Evolutionary conservation across 116 monocot genomes (phyloP), one percentile per base, ranked within the genome.

Genomic region (Iris pallida): DNA sequence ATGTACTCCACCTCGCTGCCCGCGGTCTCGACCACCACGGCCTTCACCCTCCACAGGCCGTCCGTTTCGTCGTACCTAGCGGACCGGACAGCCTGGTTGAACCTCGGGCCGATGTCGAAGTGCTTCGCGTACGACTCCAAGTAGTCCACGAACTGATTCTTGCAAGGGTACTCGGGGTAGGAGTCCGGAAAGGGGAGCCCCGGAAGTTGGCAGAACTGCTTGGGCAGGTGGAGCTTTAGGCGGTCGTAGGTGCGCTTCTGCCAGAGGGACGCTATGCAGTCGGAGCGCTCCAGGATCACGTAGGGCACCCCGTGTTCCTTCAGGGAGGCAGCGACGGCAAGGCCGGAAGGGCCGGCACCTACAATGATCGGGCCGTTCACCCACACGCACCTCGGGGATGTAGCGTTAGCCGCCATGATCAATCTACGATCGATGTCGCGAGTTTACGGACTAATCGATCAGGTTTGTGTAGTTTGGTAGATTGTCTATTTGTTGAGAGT

Each of bases 221-320:
- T 90, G 64, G 90, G 90, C 14, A 90, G 78, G 72, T 90, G 86
- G 61, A 90, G 81, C 78, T 83, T 86, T 44, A 90, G 81, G 55
- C 86, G 90, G 68, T 83, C 79, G 59, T 90, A 90, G 60, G 86
- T 90, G 70, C 81, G 80, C 47, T 83, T 78, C 57, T 83, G 86
- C 90, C 90, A 90, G 7, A 86, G 78, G 13, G 90, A 86, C 47
- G 86, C 86, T 42, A 78, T 69, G 79, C 87, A 80, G 61, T 82
- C 82, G 7, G 78, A 20, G 4, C 78, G 76, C 73, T 82, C 81
- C 7, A 85, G 78, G 54, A 82, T 74, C n/a, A 81, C 77, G 58
- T 73, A 81, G 16, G 85, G 71, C 10, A 86, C 85, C 53, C 78
- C 70, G 4, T 80, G 69, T 47, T 84, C 76, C 16, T 67, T 71